Evolutionary conservation across 202 grass and related monocot species (phyloP).

Genomic region (Zizania palustris): DNA sequence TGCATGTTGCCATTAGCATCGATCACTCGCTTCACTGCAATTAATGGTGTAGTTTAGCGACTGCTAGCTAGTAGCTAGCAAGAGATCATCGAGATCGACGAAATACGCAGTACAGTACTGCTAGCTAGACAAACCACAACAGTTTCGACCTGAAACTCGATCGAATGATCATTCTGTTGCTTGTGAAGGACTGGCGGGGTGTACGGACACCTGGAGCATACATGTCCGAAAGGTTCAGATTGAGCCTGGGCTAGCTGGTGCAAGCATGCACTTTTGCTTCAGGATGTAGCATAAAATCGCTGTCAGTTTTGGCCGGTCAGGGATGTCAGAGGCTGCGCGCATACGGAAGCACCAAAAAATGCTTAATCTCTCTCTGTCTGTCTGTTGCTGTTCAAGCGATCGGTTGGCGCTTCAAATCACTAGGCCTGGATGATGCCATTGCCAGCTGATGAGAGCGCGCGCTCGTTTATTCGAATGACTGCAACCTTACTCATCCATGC

Average conservation of each 20-base stretch:
- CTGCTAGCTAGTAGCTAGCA: not conserved
- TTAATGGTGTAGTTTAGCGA: not conserved
- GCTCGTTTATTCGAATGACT: conserved; percentile 21
- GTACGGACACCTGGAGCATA: conserved; percentile 2
- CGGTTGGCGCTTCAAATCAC: conserved; percentile 57
- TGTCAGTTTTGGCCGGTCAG: not conserved
- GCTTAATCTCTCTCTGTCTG: not conserved
- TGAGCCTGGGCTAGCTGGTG: not conserved
- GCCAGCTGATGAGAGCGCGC: not conserved
- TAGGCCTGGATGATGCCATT: conserved; percentile 7
- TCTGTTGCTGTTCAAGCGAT: not conserved
- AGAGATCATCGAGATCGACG: too few species aligned
- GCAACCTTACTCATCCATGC: conserved; percentile 29
- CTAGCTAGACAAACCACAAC: not conserved
- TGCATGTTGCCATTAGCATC: not conserved
- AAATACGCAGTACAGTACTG: not conserved
- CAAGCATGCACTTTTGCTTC: conserved; percentile 45
- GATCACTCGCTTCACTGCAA: not conserved
- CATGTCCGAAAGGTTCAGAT: not conserved
- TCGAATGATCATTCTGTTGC: not conserved
- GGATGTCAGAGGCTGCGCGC: not conserved
- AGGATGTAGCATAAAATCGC: conserved; percentile 26
- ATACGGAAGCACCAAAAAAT: conserved; percentile 17
- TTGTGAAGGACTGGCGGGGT: not conserved
- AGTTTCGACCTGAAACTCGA: not conserved